phyloP scores from a whole-genome alignment of 75 land plant species.

The Isoetes taiwanensis region DNA sequence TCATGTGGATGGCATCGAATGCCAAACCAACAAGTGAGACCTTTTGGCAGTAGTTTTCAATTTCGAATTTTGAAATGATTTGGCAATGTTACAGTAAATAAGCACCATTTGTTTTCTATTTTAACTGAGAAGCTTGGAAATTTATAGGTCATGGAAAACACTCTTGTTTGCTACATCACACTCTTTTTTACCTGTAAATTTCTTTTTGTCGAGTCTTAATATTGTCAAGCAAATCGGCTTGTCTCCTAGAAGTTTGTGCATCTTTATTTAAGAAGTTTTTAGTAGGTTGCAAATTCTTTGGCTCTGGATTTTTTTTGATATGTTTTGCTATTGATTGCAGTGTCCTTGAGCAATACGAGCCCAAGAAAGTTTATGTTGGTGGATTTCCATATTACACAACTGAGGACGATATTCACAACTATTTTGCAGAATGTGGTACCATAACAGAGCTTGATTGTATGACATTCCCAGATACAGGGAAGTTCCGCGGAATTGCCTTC shows the following conservation, averaged over 20 bases:
- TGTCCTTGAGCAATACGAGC: slow-evolving; percentile 13
- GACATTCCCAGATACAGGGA: slow-evolving; percentile 80
- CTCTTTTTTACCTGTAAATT: neutral
- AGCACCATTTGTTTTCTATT: too few relatives aligned
- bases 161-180: neutral
- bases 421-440: slow-evolving; percentile 79
- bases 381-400: slow-evolving; percentile 87
- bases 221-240: too few relatives aligned
- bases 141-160: neutral
- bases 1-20: neutral
- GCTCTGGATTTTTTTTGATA: neutral
- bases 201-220: neutral
- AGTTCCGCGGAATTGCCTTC: slow-evolving; percentile 84
- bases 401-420: slow-evolving; percentile 80
- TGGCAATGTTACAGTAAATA: neutral
- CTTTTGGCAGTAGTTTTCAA: neutral
- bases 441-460: slow-evolving; percentile 71
- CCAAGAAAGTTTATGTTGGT: slow-evolving; percentile 64
- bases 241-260: neutral
- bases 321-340: neutral
- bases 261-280: neutral
- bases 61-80: neutral
- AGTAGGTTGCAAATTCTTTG: neutral
- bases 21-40: neutral
- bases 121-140: neutral